Conservation (phyloP, 495 filamentous ascomycete species). For the Tuber indicum region DNA sequence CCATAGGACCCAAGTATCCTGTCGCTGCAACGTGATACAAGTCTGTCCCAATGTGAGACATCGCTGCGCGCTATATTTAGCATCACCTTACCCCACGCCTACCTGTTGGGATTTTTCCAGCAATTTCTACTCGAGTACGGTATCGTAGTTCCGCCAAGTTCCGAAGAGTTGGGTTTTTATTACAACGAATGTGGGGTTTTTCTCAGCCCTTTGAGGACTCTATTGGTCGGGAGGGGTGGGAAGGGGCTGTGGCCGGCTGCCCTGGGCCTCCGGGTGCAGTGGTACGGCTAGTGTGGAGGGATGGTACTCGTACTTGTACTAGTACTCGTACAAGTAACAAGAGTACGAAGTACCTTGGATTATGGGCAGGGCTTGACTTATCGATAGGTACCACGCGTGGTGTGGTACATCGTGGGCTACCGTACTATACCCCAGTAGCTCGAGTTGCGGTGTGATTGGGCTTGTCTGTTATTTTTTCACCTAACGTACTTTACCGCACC, state of each 20-base stretch:
- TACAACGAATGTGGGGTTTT: neutral
- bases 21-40: neutral
- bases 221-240: neutral
- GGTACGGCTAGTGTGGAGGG: neutral
- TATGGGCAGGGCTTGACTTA: neutral
- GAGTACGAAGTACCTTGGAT: neutral
- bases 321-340: neutral
- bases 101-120: neutral
- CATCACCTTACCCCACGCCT: neutral
- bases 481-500: neutral
- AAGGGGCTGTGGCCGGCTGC: neutral
- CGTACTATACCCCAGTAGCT: neutral
- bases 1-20: neutral
- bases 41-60: neutral
- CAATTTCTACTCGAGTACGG: neutral
- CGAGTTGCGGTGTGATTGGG: neutral
- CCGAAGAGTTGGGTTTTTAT: neutral
- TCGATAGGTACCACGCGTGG: neutral
- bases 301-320: neutral
- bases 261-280: neutral
- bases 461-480: neutral
- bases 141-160: neutral
- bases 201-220: neutral
- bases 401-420: neutral
- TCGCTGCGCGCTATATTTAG: neutral